phyloP scores from a whole-genome alignment of 1,139 yeast genomes.

The Pichia cactophila region DNA sequence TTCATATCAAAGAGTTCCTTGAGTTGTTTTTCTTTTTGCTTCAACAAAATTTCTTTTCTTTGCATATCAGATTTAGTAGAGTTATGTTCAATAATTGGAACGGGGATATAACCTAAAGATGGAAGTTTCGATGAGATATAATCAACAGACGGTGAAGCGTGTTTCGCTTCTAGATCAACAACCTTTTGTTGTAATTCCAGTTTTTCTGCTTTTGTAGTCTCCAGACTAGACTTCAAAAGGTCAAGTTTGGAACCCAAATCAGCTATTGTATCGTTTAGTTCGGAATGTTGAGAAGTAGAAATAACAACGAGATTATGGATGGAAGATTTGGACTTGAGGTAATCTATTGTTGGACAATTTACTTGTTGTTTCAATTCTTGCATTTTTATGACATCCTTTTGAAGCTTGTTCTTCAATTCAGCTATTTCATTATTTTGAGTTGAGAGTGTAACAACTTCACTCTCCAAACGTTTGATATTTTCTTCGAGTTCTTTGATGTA shows the following conservation, averaged over 20 bases:
- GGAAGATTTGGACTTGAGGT: constrained; percentile 10
- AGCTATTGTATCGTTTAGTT: neutral
- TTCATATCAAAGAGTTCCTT: constrained; percentile 3
- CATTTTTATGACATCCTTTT: constrained; percentile 1
- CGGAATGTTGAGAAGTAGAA: constrained; percentile 20
- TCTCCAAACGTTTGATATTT: constrained; percentile 1
- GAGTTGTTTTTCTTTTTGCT: constrained; percentile 4
- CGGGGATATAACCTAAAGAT: constrained; percentile 16
- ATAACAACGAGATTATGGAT: constrained; percentile 17
- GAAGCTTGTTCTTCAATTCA: constrained; percentile 1
- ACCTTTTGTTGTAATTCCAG: constrained; percentile 5
- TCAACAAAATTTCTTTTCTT: constrained; percentile 6
- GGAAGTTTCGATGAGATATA: constrained; percentile 27
- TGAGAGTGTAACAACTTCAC: constrained; percentile 3
- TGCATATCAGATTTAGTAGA: constrained; percentile 17
- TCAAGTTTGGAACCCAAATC: constrained; percentile 1
- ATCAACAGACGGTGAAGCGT: constrained; percentile 26
- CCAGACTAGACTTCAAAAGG: constrained; percentile 1
- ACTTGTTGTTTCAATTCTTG: constrained; percentile 1
- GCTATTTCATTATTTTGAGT: constrained; percentile 5
- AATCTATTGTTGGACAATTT: constrained; percentile 21
- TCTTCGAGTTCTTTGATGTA: constrained; percentile 12
- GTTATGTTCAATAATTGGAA: constrained; percentile 27
- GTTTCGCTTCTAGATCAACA: constrained; percentile 1
- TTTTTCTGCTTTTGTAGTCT: constrained; percentile 5